Evolutionary conservation across 2,329 filamentous ascomycete genomes (phyloP), one percentile per base, ranked within the genome.

Genomic region (Botrytis tulipae): DNA sequence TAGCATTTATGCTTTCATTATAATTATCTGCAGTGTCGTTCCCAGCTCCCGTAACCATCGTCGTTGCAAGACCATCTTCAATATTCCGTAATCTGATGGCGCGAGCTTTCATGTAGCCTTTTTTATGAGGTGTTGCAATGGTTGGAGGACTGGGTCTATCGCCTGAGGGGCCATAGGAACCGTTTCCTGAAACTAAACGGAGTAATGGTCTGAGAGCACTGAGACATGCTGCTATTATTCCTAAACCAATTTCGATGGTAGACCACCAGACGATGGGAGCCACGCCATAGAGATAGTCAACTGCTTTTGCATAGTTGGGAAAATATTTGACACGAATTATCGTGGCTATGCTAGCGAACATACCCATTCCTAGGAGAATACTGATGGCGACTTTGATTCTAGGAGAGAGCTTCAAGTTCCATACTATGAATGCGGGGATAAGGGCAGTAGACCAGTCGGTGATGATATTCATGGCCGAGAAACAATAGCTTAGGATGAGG

Each of bases 211-310:
- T 44, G 4, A 71, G 25, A 3, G 60, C 46, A 42, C 59, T 66
- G 12, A 71, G 44, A 16, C 44, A 57, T 14, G 70, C 60, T 14
- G 70, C 60, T 18, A 40, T 32, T 6, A 71, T 71, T 9, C 70
- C 70, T 4, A 71, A n/a, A 18, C 59, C 60, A 20, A 66, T 66
- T 59, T 66, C 60, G 4, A 71, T 35, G 32, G 60, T 71, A n/a
- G 70, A 71, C 60, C 60, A 71, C 44, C 59, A 65, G 32, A 66
- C 60, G 16, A 71, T 71, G 44, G 70, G 70, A 2, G 70, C 60
- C 18, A 71, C 70, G n/a, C n/a, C 25, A 12, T 51, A 71, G 16
- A 71, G 70, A 66, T 71, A 71, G 35, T 71, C 60, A 25, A 42
- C 9, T 7, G 70, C 6, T 40, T 42, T 63, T n/a, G 32, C 61